Evolutionary conservation across 805 yeast species (phyloP).

Genomic region (Monosporozyma aquatica): DNA sequence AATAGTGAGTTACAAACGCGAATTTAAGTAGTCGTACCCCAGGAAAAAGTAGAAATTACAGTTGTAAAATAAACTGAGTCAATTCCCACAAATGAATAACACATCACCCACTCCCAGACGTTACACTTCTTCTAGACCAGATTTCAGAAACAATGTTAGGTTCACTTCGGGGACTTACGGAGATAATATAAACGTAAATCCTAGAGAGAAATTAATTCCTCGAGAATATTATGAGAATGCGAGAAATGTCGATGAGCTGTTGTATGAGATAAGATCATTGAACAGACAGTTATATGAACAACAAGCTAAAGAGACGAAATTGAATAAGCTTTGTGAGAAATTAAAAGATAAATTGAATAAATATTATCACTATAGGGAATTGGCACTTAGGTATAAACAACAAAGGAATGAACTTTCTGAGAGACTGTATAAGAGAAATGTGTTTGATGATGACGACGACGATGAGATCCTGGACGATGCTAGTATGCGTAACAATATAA

Average conservation of each 20-base stretch:
- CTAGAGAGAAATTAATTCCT: conserved; percentile 22
- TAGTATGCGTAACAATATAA: conserved; percentile 6
- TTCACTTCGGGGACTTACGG: not conserved
- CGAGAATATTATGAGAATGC: conserved; percentile 32
- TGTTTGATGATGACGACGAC: not conserved
- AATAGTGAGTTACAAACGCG: too few species aligned
- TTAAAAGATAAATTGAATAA: conserved; percentile 23
- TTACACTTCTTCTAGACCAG: conserved; percentile 11
- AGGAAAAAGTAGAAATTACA: too few species aligned
- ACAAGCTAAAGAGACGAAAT: conserved; percentile 15
- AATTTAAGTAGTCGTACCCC: not conserved
- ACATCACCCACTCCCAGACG: conserved; percentile 28
- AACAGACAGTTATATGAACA: conserved; percentile 27
- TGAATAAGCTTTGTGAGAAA: conserved; percentile 28
- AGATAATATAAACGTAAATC: not conserved
- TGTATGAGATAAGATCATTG: conserved; percentile 31
- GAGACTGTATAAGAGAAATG: not conserved
- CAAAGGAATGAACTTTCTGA: conserved; percentile 2
- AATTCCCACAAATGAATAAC: conserved; percentile 11
- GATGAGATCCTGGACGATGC: not conserved
- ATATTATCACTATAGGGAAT: conserved; percentile 30
- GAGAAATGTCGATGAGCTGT: conserved; percentile 32
- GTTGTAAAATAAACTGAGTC: too few species aligned
- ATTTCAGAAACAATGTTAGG: conserved; percentile 1
- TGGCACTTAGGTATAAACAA: conserved; percentile 11